phyloP scores from a whole-genome alignment of 768 basidiomycete genomes.

The Solioccasus polychromus region DNA sequence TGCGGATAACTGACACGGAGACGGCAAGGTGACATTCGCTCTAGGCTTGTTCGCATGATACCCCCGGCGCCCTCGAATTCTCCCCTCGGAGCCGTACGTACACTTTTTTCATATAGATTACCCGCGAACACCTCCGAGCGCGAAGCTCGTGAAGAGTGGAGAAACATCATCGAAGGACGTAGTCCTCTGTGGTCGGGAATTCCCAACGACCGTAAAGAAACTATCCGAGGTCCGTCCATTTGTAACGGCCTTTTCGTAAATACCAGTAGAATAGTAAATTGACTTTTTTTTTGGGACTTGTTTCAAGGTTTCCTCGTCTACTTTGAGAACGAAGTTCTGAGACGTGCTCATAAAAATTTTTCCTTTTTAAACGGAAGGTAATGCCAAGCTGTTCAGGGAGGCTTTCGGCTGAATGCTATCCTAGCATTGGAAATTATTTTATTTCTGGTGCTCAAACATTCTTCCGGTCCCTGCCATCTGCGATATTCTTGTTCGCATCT shows the following conservation, averaged over 20 bases:
- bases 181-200: slow-evolving; percentile 82
- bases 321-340: slow-evolving; percentile 85
- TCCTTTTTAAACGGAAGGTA: slow-evolving; percentile 89
- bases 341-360: slow-evolving; percentile 90
- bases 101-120: slow-evolving; percentile 77
- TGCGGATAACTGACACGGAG: slow-evolving; percentile 7
- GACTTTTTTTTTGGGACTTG: no score
- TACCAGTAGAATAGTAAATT: not conserved
- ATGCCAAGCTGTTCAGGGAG: slow-evolving; percentile 6
- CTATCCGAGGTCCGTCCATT: slow-evolving; percentile 66
- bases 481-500: slow-evolving; percentile 90
- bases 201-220: slow-evolving; percentile 86
- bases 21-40: slow-evolving; percentile 76
- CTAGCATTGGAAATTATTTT: slow-evolving; percentile 87
- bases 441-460: slow-evolving; percentile 86
- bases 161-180: slow-evolving; percentile 85
- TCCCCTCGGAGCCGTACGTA: slow-evolving; percentile 69
- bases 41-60: slow-evolving; percentile 84
- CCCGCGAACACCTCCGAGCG: slow-evolving; percentile 64
- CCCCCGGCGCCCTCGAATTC: slow-evolving; percentile 58
- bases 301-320: slow-evolving; percentile 92
- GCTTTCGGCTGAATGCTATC: slow-evolving; percentile 1
- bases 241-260: not conserved
- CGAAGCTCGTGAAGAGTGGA: slow-evolving; percentile 87
- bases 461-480: slow-evolving; percentile 89